A percentile compares a stretch with the other conserved stretches of the same genome.
Evolutionary conservation across 768 basidiomycete species (phyloP).

Genomic region (Lentinula lateritia): DNA sequence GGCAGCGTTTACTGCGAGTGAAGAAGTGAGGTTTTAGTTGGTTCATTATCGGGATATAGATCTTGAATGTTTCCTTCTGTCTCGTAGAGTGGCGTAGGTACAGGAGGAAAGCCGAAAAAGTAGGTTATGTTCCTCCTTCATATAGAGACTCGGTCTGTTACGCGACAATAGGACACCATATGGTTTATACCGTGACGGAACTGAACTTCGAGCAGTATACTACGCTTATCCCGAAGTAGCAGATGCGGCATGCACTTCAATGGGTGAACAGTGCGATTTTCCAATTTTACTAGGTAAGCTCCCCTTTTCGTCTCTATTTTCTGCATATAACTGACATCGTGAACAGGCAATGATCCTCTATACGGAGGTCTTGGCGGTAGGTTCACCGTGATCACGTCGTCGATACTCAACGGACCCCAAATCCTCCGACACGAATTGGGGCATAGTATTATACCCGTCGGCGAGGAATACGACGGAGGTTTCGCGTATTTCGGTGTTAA

Average conservation of each 20-base stretch:
- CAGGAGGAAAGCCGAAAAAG: constrained; percentile 66
- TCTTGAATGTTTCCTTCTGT: too few species aligned
- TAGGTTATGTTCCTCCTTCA: constrained; percentile 20
- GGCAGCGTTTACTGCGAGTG: constrained; percentile 73
- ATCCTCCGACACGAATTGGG: constrained; percentile 78
- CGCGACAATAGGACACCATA: constrained; percentile 52
- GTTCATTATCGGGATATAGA: not conserved
- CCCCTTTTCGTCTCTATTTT: not conserved
- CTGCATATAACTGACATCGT: not conserved
- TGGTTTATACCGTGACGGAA: constrained; percentile 74
- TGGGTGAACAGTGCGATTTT: constrained; percentile 65
- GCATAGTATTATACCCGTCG: constrained; percentile 73
- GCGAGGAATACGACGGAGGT: constrained; percentile 83
- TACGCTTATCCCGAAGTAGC: constrained; percentile 65
- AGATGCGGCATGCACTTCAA: constrained; percentile 57
- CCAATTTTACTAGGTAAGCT: constrained; percentile 64
- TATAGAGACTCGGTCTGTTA: not conserved
- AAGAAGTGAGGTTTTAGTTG: constrained; percentile 41
- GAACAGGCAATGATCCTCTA: constrained; percentile 65
- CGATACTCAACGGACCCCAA: constrained; percentile 64
- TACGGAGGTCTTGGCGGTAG: constrained; percentile 78
- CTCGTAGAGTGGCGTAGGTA: constrained; percentile 60
- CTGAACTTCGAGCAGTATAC: constrained; percentile 70
- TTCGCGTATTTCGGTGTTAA: constrained; percentile 69
- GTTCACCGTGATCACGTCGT: constrained; percentile 75